phyloP scores from a whole-genome alignment of 2,329 filamentous ascomycete genomes.

The Fusarium sp. region DNA sequence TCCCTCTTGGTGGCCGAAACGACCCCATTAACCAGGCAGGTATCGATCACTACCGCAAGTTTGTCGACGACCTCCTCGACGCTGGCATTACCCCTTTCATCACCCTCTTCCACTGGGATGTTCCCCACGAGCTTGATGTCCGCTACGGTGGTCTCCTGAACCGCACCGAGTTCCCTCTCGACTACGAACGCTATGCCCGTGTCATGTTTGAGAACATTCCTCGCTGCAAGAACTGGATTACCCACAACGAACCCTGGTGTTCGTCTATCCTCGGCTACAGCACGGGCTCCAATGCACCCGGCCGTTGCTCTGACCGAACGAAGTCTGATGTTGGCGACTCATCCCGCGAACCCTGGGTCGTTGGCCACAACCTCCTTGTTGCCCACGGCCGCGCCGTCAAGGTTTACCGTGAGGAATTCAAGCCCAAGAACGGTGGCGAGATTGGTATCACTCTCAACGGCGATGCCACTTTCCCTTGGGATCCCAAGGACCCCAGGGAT shows the following conservation, averaged over 20 bases:
- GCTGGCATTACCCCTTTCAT: slow-evolving; percentile 84
- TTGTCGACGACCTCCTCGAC: slow-evolving; percentile 81
- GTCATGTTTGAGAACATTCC: slow-evolving; percentile 79
- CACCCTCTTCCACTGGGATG: slow-evolving; percentile 90
- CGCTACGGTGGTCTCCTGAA: slow-evolving; percentile 86
- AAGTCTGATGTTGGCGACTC: slow-evolving; percentile 80
- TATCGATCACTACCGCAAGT: slow-evolving; percentile 80
- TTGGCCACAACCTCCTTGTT: slow-evolving; percentile 82
- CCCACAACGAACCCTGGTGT: slow-evolving; percentile 92
- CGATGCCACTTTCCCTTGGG: slow-evolving; percentile 86
- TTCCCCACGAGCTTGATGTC: slow-evolving; percentile 81
- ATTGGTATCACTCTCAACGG: slow-evolving; percentile 92
- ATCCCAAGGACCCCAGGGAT: slow-evolving; percentile 79
- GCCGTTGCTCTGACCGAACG: slow-evolving; percentile 80
- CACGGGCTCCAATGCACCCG: slow-evolving; percentile 82
- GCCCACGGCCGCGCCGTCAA: slow-evolving; percentile 86
- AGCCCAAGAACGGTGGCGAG: slow-evolving; percentile 75
- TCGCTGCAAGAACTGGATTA: slow-evolving; percentile 89
- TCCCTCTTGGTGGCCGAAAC: slow-evolving; percentile 84
- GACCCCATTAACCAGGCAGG: slow-evolving; percentile 85
- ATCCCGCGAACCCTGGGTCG: slow-evolving; percentile 82
- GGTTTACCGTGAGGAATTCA: slow-evolving; percentile 85
- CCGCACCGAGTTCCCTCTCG: slow-evolving; percentile 83
- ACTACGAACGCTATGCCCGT: slow-evolving; percentile 83
- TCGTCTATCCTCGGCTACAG: slow-evolving; percentile 84